These are phyloP conservation scores for Amborella trichopoda DNA, from an alignment of 164 flowering plant species.

Conservation along the genomic window DNA sequence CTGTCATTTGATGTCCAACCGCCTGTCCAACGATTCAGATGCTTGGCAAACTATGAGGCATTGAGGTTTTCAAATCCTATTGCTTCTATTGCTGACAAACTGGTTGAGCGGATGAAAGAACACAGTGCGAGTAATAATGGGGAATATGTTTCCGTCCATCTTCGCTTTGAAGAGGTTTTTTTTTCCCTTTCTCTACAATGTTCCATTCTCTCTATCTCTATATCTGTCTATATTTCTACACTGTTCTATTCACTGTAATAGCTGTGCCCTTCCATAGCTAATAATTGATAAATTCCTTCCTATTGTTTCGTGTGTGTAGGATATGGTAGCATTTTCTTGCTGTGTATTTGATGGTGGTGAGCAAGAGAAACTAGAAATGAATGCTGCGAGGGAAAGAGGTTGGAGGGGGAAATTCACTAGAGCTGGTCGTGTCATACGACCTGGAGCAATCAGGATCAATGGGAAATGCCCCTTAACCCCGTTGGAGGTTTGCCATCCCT, in stretches of 20 bases:
- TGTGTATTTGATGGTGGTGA: constrained; percentile 79
- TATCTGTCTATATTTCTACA: too few species aligned
- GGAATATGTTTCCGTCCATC: constrained; percentile 87
- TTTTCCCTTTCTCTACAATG: too few species aligned
- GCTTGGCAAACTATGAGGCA: constrained; percentile 94
- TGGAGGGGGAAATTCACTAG: constrained; percentile 73
- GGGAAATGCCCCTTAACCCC: constrained; percentile 95
- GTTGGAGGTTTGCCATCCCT: too few species aligned
- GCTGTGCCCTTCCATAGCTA: too few species aligned
- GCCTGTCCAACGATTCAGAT: constrained; percentile 78
- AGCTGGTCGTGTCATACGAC: constrained; percentile 31
- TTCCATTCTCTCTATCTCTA: too few species aligned
- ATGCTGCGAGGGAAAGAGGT: constrained; percentile 52
- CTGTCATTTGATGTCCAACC: constrained; percentile 86
- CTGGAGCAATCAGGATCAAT: constrained; percentile 50
- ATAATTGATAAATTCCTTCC: too few species aligned
- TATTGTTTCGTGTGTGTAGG: too few species aligned
- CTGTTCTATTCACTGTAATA: too few species aligned
- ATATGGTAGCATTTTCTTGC: constrained; percentile 98
- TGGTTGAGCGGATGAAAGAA: constrained; percentile 81
- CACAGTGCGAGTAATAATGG: constrained; percentile 59
- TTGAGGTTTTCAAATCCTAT: constrained; percentile 67
- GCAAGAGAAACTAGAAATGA: constrained; percentile 55
- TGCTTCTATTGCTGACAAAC: constrained; percentile 37
- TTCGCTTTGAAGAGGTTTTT: constrained; percentile 91